Evolutionary conservation across 805 yeast species (phyloP).

Genomic region (Hanseniaspora lindneri): DNA sequence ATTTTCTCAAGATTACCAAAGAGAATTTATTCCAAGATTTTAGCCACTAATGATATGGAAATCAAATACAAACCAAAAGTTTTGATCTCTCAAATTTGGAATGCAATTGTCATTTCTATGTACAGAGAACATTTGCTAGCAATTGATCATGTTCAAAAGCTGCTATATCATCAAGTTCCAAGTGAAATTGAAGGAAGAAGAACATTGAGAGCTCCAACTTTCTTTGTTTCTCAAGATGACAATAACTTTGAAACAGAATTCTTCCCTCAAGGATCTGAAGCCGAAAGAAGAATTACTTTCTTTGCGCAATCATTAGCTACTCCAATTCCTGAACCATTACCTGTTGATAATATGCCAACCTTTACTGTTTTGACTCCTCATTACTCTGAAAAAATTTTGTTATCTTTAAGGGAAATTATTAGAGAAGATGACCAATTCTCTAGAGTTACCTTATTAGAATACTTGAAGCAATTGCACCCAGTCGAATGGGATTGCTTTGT

Average conservation of each 20-base stretch:
- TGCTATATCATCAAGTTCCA: constrained; percentile 96
- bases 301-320: constrained; percentile 98
- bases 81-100: constrained; percentile 96
- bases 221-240: constrained; percentile 96
- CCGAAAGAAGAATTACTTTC: constrained; percentile 98
- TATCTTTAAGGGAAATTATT: constrained; percentile 89
- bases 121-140: constrained; percentile 98
- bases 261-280: constrained; percentile 94
- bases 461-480: constrained; percentile 88
- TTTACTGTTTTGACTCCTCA: constrained; percentile 95
- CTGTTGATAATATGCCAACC: constrained; percentile 99
- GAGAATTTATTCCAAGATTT: constrained; percentile 94
- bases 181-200: constrained; percentile 96
- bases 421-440: constrained; percentile 96
- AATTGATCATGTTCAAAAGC: constrained; percentile 94
- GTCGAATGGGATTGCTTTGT: constrained; percentile 97
- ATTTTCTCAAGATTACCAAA: constrained; percentile 95
- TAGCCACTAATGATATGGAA: constrained; percentile 98
- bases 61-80: constrained; percentile 98
- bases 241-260: constrained; percentile 87
- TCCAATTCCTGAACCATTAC: constrained; percentile 96
- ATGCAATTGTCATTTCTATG: constrained; percentile 97
- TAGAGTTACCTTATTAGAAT: constrained; percentile 85
- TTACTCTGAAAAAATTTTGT: constrained; percentile 83
- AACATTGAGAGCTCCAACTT: constrained; percentile 96